Conservation (phyloP, 768 basidiomycete genomes). For the Dioszegia crocea region DNA sequence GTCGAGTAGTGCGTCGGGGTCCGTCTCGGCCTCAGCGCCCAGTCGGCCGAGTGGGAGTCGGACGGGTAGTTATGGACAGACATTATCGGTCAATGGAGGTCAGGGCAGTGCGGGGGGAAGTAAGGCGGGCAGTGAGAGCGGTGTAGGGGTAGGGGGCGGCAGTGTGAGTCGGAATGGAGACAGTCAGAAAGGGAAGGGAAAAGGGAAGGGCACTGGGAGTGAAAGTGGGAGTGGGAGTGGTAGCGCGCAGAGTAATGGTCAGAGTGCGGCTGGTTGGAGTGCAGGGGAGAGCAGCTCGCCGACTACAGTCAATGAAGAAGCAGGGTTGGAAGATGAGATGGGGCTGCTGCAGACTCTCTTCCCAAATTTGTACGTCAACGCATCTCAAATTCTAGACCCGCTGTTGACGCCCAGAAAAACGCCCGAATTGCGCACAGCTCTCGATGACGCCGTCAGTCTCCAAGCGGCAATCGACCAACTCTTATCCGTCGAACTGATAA, state of each 20-base stretch:
- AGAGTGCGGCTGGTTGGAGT: neutral
- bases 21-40: neutral
- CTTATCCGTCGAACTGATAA: conserved; percentile 38
- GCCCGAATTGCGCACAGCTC: conserved; percentile 8
- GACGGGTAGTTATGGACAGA: no score
- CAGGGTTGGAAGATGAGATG: conserved; percentile 21
- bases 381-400: neutral
- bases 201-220: neutral
- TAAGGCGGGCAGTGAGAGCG: no score
- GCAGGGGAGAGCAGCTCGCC: conserved; percentile 6
- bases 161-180: no score
- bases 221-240: conserved; percentile 5
- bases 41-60: neutral
- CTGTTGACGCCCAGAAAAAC: conserved; percentile 11
- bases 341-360: conserved; percentile 30
- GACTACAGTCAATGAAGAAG: neutral
- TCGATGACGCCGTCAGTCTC: conserved; percentile 14
- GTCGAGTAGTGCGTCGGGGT: neutral
- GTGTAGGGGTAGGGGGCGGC: no score
- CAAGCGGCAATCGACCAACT: conserved; percentile 42
- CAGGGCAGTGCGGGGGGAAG: no score
- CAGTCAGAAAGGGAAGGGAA: no score
- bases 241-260: no score
- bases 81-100: no score
- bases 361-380: conserved; percentile 24